Conservation (phyloP, 2,329 filamentous ascomycete species). For the Dryadomyces quercus-mongolicae region DNA sequence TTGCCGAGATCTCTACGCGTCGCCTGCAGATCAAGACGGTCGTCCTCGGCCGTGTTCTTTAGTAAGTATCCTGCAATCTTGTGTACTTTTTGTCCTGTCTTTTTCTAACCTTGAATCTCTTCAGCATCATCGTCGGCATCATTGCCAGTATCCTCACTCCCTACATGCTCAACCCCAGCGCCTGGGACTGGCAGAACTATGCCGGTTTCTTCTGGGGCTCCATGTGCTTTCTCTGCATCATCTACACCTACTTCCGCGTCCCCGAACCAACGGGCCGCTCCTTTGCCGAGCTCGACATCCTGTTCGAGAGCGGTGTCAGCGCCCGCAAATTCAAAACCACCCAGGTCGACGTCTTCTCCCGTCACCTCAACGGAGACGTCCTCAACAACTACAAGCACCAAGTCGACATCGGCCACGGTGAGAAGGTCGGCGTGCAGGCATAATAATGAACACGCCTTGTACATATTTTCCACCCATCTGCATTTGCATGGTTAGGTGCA, state of each 20-base stretch:
- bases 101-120: neutral
- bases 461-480: neutral
- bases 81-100: neutral
- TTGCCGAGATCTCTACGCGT: slow-evolving; percentile 71
- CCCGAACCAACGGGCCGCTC: slow-evolving; percentile 71
- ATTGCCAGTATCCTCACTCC: slow-evolving; percentile 72
- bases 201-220: slow-evolving; percentile 83
- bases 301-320: slow-evolving; percentile 63
- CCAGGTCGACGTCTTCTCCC: slow-evolving; percentile 43
- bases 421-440: neutral
- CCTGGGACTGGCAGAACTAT: slow-evolving; percentile 82
- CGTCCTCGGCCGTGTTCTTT: slow-evolving; percentile 12
- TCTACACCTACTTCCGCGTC: slow-evolving; percentile 71
- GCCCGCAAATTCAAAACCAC: slow-evolving; percentile 60
- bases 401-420: slow-evolving; percentile 15
- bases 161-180: slow-evolving; percentile 82
- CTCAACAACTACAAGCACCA: slow-evolving; percentile 36
- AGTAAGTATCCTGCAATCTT: slow-evolving; percentile 4
- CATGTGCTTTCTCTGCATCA: slow-evolving; percentile 66
- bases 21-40: slow-evolving; percentile 80
- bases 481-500: neutral
- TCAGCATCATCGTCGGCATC: slow-evolving; percentile 65
- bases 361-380: slow-evolving; percentile 33
- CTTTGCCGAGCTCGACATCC: slow-evolving; percentile 74
- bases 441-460: too few relatives aligned